Conservation (phyloP, 148 eudicot genomes). For the Cornus controversa region DNA sequence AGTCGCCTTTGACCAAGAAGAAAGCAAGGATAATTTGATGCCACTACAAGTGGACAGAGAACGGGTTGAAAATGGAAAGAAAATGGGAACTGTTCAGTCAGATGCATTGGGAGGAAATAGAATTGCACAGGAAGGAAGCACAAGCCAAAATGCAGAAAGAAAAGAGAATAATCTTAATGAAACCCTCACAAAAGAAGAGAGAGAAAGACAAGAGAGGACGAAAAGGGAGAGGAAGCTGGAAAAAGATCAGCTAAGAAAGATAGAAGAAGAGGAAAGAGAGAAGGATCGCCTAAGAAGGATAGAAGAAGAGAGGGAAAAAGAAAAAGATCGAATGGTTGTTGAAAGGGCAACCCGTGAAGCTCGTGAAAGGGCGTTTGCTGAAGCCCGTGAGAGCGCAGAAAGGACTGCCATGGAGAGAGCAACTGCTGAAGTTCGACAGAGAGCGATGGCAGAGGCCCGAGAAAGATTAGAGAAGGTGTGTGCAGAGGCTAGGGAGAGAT, state of each 20-base stretch:
- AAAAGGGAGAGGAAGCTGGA: slow-evolving; percentile 50
- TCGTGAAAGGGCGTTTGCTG: slow-evolving; percentile 64
- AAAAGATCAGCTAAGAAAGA: slow-evolving; percentile 57
- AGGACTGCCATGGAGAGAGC: slow-evolving; percentile 72
- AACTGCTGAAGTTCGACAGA: slow-evolving; percentile 72
- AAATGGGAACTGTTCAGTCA: slow-evolving; percentile 29
- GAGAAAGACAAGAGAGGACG: slow-evolving; percentile 37
- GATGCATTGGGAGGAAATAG: slow-evolving; percentile 26
- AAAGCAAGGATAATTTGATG: slow-evolving; percentile 22
- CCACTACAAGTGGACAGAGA: slow-evolving; percentile 24
- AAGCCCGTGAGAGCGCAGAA: slow-evolving; percentile 64
- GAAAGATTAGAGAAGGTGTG: slow-evolving; percentile 81
- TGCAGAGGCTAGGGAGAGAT: slow-evolving; percentile 69
- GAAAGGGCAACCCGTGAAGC: slow-evolving; percentile 67
- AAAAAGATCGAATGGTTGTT: slow-evolving; percentile 90
- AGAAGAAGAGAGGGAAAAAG: slow-evolving; percentile 96
- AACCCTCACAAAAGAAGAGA: slow-evolving; percentile 33
- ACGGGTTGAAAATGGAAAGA: slow-evolving; percentile 25
- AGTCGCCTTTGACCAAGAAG: slow-evolving; percentile 18
- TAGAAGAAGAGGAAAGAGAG: slow-evolving; percentile 94
- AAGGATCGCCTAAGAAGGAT: slow-evolving; percentile 70
- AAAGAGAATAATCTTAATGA: slow-evolving; percentile 31
- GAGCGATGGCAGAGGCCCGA: slow-evolving; percentile 78
- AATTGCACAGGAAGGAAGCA: slow-evolving; percentile 16
- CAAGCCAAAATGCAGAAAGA: slow-evolving; percentile 31